phyloP scores from a whole-genome alignment of 495 filamentous ascomycete genomes.

The Oleoguttula mirabilis region DNA sequence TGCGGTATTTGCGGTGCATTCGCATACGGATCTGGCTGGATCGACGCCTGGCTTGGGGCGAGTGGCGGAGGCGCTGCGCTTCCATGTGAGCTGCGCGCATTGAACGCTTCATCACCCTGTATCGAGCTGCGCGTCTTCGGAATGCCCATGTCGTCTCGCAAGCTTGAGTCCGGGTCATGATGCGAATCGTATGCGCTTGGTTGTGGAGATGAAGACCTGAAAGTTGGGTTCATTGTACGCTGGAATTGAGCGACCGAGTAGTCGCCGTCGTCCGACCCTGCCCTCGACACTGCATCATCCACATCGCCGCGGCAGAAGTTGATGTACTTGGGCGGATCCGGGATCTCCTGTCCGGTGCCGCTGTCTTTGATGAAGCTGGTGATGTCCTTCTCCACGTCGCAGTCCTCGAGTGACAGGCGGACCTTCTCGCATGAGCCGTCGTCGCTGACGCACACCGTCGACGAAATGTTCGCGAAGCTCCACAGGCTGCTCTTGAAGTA shows the following conservation, averaged over 20 bases:
- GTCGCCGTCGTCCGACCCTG: constrained; percentile 60
- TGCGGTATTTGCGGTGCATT: constrained; percentile 66
- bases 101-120: constrained; percentile 18
- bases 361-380: constrained; percentile 73
- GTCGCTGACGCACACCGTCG: constrained; percentile 97
- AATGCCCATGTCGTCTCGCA: constrained; percentile 15
- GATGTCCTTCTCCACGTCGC: constrained; percentile 96
- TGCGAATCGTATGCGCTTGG: constrained; percentile 81
- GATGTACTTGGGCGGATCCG: constrained; percentile 94
- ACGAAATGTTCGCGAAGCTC: constrained; percentile 94
- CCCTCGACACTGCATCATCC: constrained; percentile 67
- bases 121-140: constrained; percentile 10
- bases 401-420: constrained; percentile 83
- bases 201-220: constrained; percentile 81
- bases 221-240: constrained; percentile 86
- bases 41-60: constrained; percentile 31
- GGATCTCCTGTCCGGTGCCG: constrained; percentile 93
- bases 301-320: constrained; percentile 92
- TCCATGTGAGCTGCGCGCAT: constrained; percentile 15
- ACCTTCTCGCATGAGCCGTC: constrained; percentile 96
- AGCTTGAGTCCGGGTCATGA: constrained; percentile 59
- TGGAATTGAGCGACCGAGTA: constrained; percentile 95
- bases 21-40: constrained; percentile 44
- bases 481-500: constrained; percentile 95
- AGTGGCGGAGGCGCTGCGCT: constrained; percentile 28